These are phyloP conservation scores for Microglena sp. DNA, from an alignment of 139 green algal genomes.

Conservation along the genomic window DNA sequence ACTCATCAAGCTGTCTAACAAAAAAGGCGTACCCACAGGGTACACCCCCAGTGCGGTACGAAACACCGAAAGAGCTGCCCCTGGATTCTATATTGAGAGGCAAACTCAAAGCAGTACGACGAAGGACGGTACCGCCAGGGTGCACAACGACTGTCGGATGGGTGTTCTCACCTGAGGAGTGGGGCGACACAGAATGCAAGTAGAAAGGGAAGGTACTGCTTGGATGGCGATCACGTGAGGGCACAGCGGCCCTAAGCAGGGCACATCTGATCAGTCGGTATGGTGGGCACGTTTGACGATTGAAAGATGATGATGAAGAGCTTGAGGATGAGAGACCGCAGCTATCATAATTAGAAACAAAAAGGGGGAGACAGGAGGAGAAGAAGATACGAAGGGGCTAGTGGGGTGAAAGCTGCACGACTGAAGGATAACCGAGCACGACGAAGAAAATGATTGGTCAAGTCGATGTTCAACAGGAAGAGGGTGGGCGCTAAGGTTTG, in stretches of 20 bases:
- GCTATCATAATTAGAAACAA: conserved; percentile 20
- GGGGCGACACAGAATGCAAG: no score
- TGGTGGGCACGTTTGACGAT: neutral
- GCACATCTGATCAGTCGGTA: neutral
- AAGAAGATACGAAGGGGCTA: conserved; percentile 66
- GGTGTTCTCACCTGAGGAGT: no score
- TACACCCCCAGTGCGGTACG: no score
- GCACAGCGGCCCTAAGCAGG: neutral
- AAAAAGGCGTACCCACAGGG: conserved; percentile 53
- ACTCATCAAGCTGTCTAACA: conserved; percentile 32
- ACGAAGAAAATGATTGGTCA: conserved; percentile 79
- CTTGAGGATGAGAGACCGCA: neutral
- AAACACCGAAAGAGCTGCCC: no score
- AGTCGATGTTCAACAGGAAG: conserved; percentile 62
- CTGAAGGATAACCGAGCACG: conserved; percentile 39
- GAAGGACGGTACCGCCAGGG: no score
- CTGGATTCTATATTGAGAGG: no score
- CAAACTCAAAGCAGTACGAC: no score
- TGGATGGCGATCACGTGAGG: neutral
- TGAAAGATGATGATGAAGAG: neutral
- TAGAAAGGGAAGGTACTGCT: neutral
- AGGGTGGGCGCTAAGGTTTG: no score
- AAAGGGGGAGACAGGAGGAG: conserved; percentile 73
- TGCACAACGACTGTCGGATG: no score
- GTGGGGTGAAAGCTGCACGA: conserved; percentile 65